Percentiles rank a stretch among this genome's conserved stretches.
These are phyloP conservation scores for Penicillium digitatum DNA, from an alignment of 2,329 filamentous ascomycete genomes.

Conservation along the genomic window DNA sequence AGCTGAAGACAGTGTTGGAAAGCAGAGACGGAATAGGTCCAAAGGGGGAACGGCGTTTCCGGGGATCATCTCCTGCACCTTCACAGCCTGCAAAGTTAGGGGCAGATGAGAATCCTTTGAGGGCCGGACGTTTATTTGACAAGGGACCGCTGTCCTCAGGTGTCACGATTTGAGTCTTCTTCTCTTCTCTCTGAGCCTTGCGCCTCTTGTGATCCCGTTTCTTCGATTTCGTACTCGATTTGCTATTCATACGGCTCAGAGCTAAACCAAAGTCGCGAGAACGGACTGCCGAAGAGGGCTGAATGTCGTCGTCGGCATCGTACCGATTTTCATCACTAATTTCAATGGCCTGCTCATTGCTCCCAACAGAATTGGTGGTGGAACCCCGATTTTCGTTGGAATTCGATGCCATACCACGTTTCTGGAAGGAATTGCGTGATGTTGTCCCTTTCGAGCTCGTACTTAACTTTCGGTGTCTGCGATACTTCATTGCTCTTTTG, in stretches of 20 bases:
- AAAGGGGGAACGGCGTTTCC: slow-evolving; percentile 29
- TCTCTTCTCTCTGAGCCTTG: slow-evolving; percentile 14
- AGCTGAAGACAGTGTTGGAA: slow-evolving; percentile 36
- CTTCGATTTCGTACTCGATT: slow-evolving; percentile 14
- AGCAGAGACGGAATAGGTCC: slow-evolving; percentile 32
- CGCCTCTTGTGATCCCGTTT: slow-evolving; percentile 26
- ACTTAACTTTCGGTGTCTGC: slow-evolving; percentile 73
- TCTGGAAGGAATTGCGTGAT: slow-evolving; percentile 23
- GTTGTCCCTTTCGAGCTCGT: slow-evolving; percentile 57
- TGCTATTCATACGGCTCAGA: slow-evolving; percentile 12
- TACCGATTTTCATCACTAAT: slow-evolving; percentile 29
- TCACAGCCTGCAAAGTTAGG: slow-evolving; percentile 13
- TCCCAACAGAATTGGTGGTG: slow-evolving; percentile 22
- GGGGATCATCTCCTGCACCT: slow-evolving; percentile 13
- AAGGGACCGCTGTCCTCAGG: not conserved
- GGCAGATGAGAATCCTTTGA: slow-evolving; percentile 16
- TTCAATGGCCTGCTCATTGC: slow-evolving; percentile 24
- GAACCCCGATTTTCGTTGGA: slow-evolving; percentile 22
- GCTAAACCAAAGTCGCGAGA: slow-evolving; percentile 30
- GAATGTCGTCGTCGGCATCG: slow-evolving; percentile 26
- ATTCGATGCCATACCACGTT: slow-evolving; percentile 18
- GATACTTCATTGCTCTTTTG: slow-evolving; percentile 67
- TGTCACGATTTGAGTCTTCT: slow-evolving; percentile 11
- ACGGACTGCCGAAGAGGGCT: slow-evolving; percentile 21
- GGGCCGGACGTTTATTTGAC: slow-evolving; percentile 5